Evolutionary conservation across 495 filamentous ascomycete genomes (phyloP), one percentile per base, ranked within the genome.

Genomic region (Aspergillus sclerotioniger): DNA sequence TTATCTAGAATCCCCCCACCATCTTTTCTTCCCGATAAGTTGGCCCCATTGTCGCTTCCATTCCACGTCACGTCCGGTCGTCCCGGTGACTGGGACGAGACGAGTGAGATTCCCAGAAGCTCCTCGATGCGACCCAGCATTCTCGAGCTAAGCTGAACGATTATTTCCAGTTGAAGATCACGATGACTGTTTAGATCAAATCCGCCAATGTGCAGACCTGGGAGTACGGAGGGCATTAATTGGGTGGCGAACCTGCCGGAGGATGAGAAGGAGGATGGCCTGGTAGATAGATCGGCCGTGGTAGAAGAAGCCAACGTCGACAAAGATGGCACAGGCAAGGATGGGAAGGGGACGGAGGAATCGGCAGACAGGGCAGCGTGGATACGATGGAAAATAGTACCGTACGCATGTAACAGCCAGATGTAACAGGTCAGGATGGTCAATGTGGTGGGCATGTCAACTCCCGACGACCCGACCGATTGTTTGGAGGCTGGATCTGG

Each of bases 121-220:
- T 6, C 4, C 13, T 51, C 48, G 6, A 51, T 28, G 8, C 48
- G 48, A 1, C 25, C 48, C 20, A 51, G 6, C 48, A 51, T 51
- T 13, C n/a, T 51, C 6, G 48, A 31, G 48, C 17, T 51, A 8
- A 51, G 21, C 6, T 51, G 48, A 7, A 51, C 25, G 10, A 51
- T 2, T 25, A 51, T 51, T 1, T 7, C 48, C 0, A 51, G 19
- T 17, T 51, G 48, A 15, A 51, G 16, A 25, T 51, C 48, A 6
- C 25, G 21, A 17, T 51, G 48, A 25, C 25, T 31, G 25, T 31
- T 31, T 0, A 51, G 48, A 13, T 31, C 21, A 25, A 51, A 51
- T 15, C 48, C 48, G 48, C 48, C 48, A n/a, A 51, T 32, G 48
- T 31, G 25, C 8, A 51, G 48, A 17, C 21, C 48, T 10, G 48